Base-by-base conservation (phyloP, 495 filamentous ascomycete genomes). In the Penicillium cataractarum region DNA sequence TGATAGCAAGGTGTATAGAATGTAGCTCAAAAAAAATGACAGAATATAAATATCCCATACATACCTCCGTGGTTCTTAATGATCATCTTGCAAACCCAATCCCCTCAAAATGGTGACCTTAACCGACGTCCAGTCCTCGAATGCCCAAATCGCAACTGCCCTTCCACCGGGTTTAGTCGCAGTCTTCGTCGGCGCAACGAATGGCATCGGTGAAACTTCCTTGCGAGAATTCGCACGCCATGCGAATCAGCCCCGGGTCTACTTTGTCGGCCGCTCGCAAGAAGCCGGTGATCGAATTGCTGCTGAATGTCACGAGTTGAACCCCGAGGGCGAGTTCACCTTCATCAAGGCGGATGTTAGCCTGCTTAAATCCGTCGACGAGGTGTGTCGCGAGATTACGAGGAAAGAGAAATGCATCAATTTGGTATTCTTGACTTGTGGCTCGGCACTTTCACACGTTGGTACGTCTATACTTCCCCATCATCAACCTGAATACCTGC, bases 141-240 rank as follows among this genome's bases (percentile, higher is more conserved):
- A 82, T 58, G 56, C 68, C 4, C 65, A 64, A 8, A 79, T 84
- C 62, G 52, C 68, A 9, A 65, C 69, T 6, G 24, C 59, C 0
- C 72, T 83, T 17, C 80, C 80, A 9, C 31, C 71, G 0, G 73
- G 76, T 4, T 68, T 84, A 1, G 78, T 84, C 3, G 84, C 80
- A 31, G 80, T 89, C 54, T 87, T 87, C 64, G 82, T 85, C 12
- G 87, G 89, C 33, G 88, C 72, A 24, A 91, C 89, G 0, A 81
- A 78, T 44, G 89, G 86, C 32, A 83, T 91, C 57, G 89, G 86
- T 32, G 79, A 84, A 62, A 61, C 73, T 6, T 80, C 86, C 0
- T 67, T 89, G 35, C 83, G 77, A 60, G 61, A 79, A 54, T 86
- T 90, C 50, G 83, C 82, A 5, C 69, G 77, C 37, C 60, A 79